These are phyloP conservation scores for Amphicarpaea edgeworthii DNA, from an alignment of 306 rosid genomes.

Conservation along the genomic window DNA sequence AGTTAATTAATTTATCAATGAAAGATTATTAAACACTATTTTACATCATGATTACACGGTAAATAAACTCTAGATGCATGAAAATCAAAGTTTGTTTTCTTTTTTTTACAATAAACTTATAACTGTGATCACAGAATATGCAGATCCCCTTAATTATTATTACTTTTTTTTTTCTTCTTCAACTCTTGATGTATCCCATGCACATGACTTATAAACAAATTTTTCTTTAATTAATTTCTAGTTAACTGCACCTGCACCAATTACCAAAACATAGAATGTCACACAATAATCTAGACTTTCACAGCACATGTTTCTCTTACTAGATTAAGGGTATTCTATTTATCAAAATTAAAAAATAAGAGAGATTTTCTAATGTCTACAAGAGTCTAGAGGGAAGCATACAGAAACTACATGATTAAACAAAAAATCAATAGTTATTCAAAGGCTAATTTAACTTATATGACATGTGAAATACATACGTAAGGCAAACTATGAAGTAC, in stretches of 20 bases:
- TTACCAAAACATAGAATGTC: not conserved
- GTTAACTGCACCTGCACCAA: constrained; percentile 9
- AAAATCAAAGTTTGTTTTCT: not conserved
- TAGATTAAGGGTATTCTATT: not conserved
- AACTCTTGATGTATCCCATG: not conserved
- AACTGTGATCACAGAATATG: not conserved
- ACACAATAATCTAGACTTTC: constrained; percentile 23
- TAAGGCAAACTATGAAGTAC: not conserved
- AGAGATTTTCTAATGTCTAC: not conserved
- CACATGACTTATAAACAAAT: not conserved
- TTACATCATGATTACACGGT: too few species aligned
- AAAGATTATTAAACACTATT: too few species aligned
- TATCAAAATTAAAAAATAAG: not conserved
- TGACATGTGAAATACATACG: constrained; percentile 37
- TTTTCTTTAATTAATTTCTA: not conserved
- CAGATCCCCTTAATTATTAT: not conserved
- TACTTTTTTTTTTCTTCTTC: not conserved
- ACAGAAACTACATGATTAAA: not conserved
- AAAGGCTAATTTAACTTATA: constrained; percentile 32
- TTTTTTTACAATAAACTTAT: too few species aligned
- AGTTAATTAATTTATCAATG: too few species aligned
- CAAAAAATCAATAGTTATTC: not conserved
- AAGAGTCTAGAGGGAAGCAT: not conserved
- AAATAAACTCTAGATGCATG: too few species aligned
- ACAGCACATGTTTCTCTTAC: constrained; percentile 2